Conservation (phyloP, 2,329 filamentous ascomycete species). For the Trichoderma hamatum region DNA sequence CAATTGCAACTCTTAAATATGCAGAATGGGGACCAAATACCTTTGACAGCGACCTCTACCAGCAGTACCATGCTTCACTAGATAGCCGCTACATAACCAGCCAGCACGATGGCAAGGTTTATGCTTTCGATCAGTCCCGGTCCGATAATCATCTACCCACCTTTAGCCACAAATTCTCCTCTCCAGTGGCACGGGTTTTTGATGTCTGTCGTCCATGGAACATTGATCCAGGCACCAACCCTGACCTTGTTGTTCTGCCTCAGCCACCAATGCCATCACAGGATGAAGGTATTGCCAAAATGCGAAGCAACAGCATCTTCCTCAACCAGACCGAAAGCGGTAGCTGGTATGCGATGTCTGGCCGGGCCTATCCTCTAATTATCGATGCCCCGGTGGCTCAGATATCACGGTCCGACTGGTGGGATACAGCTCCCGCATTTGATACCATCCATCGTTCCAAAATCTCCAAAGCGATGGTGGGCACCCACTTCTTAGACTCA, state of each 20-base stretch:
- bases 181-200: slow-evolving; percentile 84
- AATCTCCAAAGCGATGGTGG: slow-evolving; percentile 65
- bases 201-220: slow-evolving; percentile 79
- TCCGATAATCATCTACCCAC: slow-evolving; percentile 55
- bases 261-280: slow-evolving; percentile 72
- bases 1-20: slow-evolving; percentile 87
- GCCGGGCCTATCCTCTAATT: slow-evolving; percentile 81
- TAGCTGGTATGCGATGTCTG: slow-evolving; percentile 93
- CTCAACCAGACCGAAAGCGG: slow-evolving; percentile 85
- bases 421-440: slow-evolving; percentile 47
- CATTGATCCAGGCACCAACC: slow-evolving; percentile 63
- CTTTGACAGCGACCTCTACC: slow-evolving; percentile 82
- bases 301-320: slow-evolving; percentile 70
- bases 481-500: slow-evolving; percentile 67
- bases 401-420: slow-evolving; percentile 51
- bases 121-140: slow-evolving; percentile 73
- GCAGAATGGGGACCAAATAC: slow-evolving; percentile 95
- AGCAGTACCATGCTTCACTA: slow-evolving; percentile 77
- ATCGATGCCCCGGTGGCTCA: slow-evolving; percentile 63
- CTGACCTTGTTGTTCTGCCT: slow-evolving; percentile 80
- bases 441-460: slow-evolving; percentile 49
- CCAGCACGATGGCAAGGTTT: slow-evolving; percentile 80
- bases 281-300: slow-evolving; percentile 53
- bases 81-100: slow-evolving; percentile 90
- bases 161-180: slow-evolving; percentile 70